These are phyloP conservation scores for Bryoglossum gracile DNA, from an alignment of 495 filamentous ascomycete species.

Conservation along the genomic window DNA sequence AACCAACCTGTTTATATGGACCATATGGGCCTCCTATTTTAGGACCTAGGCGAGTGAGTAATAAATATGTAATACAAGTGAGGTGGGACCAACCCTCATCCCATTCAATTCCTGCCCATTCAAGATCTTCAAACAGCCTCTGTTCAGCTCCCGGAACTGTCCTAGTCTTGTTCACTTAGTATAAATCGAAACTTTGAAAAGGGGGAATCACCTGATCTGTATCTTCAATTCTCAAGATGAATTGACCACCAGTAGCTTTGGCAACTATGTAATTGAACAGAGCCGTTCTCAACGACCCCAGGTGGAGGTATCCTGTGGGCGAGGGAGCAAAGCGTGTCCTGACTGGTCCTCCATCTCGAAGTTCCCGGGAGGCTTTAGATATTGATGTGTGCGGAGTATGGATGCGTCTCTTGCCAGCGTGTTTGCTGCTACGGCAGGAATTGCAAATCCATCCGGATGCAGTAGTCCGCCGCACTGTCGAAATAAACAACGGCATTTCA, in stretches of 20 bases:
- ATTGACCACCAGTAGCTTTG: conserved; percentile 84
- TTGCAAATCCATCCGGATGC: conserved; percentile 19
- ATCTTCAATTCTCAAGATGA: conserved; percentile 87
- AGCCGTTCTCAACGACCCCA: conserved; percentile 86
- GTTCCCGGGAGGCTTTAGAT: conserved; percentile 14
- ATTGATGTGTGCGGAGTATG: neutral
- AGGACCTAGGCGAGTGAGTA: conserved; percentile 40
- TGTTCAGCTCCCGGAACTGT: conserved; percentile 72
- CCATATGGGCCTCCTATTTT: conserved; percentile 70
- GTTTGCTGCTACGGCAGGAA: conserved; percentile 15
- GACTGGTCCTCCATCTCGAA: conserved; percentile 55
- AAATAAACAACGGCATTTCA: conserved; percentile 16
- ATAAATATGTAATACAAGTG: neutral
- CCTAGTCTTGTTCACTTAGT: conserved; percentile 55
- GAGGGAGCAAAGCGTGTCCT: conserved; percentile 94
- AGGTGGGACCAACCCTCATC: conserved; percentile 70
- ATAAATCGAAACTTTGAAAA: conserved; percentile 21
- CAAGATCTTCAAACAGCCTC: conserved; percentile 65
- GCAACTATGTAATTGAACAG: conserved; percentile 89
- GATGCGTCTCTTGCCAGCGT: neutral
- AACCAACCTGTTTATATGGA: conserved; percentile 73
- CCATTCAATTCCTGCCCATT: conserved; percentile 88
- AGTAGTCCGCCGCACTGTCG: conserved; percentile 1
- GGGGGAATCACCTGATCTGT: conserved; percentile 69
- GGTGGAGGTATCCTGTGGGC: conserved; percentile 86